Percentiles rank a stretch among this genome's conserved stretches.
Evolutionary conservation across 345 rosid species (phyloP).

Genomic region (Cardamine occulta): DNA sequence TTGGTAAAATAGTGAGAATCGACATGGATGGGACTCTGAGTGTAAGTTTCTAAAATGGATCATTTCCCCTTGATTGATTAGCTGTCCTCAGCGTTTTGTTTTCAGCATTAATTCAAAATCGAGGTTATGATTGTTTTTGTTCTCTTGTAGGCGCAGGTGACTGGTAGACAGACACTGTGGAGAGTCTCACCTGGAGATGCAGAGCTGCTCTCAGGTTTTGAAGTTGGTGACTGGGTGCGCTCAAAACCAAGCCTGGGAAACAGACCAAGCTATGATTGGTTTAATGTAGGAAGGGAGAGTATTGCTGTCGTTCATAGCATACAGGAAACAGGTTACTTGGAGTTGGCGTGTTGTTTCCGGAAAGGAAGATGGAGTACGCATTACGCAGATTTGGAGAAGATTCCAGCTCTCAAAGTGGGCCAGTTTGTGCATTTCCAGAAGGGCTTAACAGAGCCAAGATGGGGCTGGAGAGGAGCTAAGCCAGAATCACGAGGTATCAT

Average conservation of each 20-base stretch:
- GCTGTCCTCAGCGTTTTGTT: slow-evolving; percentile 7
- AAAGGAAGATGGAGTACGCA: slow-evolving; percentile 81
- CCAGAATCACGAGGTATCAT: slow-evolving; percentile 77
- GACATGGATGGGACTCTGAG: slow-evolving; percentile 98
- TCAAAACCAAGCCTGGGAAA: slow-evolving; percentile 87
- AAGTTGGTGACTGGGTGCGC: slow-evolving; percentile 98
- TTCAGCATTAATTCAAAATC: not conserved
- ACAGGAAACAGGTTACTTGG: slow-evolving; percentile 89
- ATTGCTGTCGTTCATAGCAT: slow-evolving; percentile 92
- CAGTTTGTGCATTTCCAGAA: slow-evolving; percentile 83
- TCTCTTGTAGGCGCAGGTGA: slow-evolving; percentile 71
- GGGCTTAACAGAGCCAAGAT: slow-evolving; percentile 84
- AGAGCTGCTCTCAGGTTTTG: slow-evolving; percentile 93
- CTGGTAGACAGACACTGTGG: slow-evolving; percentile 83
- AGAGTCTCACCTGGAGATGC: slow-evolving; percentile 97
- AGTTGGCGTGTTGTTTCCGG: slow-evolving; percentile 93
- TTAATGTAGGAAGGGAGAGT: slow-evolving; percentile 79
- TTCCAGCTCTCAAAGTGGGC: slow-evolving; percentile 75
- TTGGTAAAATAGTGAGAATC: slow-evolving; percentile 80
- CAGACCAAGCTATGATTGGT: slow-evolving; percentile 98
- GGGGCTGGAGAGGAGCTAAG: slow-evolving; percentile 97
- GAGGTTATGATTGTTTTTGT: slow-evolving; percentile 27
- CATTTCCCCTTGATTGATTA: not conserved
- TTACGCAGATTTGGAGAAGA: slow-evolving; percentile 85
- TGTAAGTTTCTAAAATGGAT: slow-evolving; percentile 55